These are phyloP conservation scores for Podaxis sp. DNA, from an alignment of 768 basidiomycete species.

Conservation along the genomic window DNA sequence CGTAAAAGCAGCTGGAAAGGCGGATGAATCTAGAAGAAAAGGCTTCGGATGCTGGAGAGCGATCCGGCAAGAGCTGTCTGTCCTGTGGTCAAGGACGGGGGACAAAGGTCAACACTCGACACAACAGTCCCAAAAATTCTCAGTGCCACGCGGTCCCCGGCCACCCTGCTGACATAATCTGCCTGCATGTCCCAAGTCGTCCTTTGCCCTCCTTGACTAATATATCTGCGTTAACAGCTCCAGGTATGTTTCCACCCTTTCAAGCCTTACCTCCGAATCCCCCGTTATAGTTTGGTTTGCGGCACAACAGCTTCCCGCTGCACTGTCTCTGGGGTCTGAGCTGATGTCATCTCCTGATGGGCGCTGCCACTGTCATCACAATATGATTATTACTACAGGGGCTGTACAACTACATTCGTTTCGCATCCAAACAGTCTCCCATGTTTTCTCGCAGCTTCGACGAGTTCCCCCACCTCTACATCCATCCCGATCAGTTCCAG, in stretches of 20 bases:
- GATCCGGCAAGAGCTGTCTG: constrained; percentile 36
- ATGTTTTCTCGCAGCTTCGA: neutral
- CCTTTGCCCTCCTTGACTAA: neutral
- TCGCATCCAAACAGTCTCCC: neutral
- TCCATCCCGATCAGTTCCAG: constrained; percentile 15
- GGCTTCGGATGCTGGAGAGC: constrained; percentile 41
- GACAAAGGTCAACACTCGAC: constrained; percentile 29
- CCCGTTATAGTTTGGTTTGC: neutral
- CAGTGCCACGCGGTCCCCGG: constrained; percentile 2
- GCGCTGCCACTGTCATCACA: neutral
- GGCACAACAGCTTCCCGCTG: neutral
- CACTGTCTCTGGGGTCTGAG: neutral
- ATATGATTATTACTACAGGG: neutral
- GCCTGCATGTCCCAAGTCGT: neutral
- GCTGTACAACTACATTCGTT: neutral
- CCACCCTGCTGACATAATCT: constrained; percentile 5
- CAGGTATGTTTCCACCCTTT: neutral
- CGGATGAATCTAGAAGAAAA: constrained; percentile 37
- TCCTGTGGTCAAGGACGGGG: constrained; percentile 37
- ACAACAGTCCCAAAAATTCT: constrained; percentile 11
- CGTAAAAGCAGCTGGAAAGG: constrained; percentile 58
- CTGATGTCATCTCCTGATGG: neutral
- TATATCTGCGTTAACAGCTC: neutral
- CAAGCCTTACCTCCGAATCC: neutral
- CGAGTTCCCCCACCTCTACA: neutral